phyloP scores from a whole-genome alignment of 345 rosid species.

The Cardamine chenopodiifolia region DNA sequence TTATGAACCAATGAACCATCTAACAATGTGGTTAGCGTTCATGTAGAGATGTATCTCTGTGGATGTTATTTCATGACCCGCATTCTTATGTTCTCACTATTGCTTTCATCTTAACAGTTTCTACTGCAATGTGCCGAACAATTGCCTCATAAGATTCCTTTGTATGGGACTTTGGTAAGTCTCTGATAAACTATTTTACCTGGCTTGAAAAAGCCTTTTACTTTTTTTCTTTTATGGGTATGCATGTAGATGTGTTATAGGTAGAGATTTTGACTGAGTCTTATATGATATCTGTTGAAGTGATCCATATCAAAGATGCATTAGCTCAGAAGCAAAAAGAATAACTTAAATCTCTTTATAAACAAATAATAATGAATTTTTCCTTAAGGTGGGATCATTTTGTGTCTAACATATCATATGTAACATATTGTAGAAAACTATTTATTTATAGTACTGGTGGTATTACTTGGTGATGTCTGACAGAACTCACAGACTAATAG shows the following conservation, averaged over 20 bases:
- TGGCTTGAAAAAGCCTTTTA: background rate
- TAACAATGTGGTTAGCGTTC: background rate
- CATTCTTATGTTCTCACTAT: background rate
- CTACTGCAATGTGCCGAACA: conserved; percentile 82
- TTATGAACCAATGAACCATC: background rate
- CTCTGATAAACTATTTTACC: conserved; percentile 10
- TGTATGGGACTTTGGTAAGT: conserved; percentile 86
- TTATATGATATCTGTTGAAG: background rate
- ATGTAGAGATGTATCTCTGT: too few species aligned
- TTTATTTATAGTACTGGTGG: background rate
- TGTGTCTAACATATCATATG: background rate
- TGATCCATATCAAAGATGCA: background rate
- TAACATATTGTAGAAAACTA: background rate
- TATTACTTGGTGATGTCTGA: background rate
- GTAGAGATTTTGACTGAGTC: conserved; percentile 2
- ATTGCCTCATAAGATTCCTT: conserved; percentile 93
- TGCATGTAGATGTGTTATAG: conserved; percentile 5
- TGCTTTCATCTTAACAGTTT: conserved; percentile 53
- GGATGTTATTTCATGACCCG: too few species aligned
- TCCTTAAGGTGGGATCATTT: conserved; percentile 5
- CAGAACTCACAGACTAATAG: background rate
- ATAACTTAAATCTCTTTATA: background rate
- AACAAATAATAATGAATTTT: background rate
- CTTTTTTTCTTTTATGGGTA: background rate
- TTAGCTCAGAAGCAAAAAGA: background rate